Evolutionary conservation across 2,329 filamentous ascomycete species (phyloP).

Genomic region (Thermothelomyces thermophilus): DNA sequence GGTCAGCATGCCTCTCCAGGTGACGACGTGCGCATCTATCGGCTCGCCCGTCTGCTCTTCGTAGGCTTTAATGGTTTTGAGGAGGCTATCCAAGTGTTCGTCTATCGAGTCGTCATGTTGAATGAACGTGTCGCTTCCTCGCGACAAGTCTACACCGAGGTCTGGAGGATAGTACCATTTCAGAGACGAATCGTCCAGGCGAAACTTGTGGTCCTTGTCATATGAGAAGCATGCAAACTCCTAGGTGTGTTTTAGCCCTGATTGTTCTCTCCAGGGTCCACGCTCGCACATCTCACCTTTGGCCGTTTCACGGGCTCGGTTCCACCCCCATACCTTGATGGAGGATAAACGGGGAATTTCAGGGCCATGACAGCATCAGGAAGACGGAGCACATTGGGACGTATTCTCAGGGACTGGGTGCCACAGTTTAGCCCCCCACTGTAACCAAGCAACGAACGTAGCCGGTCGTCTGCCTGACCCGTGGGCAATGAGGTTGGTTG

Average conservation of each 20-base stretch:
- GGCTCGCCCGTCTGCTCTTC: conserved; percentile 63
- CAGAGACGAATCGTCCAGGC: conserved; percentile 69
- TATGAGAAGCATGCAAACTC: conserved; percentile 94
- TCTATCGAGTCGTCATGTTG: conserved; percentile 77
- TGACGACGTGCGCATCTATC: conserved; percentile 73
- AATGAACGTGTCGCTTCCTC: conserved; percentile 74
- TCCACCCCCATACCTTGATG: conserved; percentile 59
- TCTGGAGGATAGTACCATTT: conserved; percentile 80
- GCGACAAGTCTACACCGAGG: conserved; percentile 66
- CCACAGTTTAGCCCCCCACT: conserved; percentile 6
- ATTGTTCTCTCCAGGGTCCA: background rate
- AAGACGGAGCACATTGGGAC: background rate
- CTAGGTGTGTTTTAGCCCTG: conserved; percentile 25
- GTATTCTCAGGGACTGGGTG: no score
- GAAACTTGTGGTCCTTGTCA: conserved; percentile 73
- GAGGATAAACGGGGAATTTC: conserved; percentile 60
- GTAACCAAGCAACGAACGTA: conserved; percentile 1
- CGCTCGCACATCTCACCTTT: conserved; percentile 37
- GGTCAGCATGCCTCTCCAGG: conserved; percentile 98
- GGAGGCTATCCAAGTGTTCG: conserved; percentile 78
- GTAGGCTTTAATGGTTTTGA: conserved; percentile 66
- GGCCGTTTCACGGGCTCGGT: conserved; percentile 69
- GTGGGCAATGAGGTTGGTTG: background rate
- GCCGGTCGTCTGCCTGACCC: conserved; percentile 11
- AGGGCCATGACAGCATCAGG: conserved; percentile 11